A percentile compares a stretch with the other conserved stretches of the same genome.
phyloP scores from a whole-genome alignment of 2,329 filamentous ascomycete species.

The Nigrograna mackinnonii region DNA sequence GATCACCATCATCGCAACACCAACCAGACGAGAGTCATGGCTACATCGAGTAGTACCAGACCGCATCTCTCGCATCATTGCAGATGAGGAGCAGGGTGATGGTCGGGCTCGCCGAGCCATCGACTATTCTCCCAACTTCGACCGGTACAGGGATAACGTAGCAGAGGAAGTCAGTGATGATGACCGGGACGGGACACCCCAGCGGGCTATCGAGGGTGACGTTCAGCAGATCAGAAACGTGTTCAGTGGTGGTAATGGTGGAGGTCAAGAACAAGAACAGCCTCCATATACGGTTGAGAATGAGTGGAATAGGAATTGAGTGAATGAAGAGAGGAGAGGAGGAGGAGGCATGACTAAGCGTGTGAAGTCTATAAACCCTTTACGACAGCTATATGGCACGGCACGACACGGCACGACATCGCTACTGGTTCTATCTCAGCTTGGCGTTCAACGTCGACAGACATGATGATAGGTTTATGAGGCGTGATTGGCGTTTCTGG shows the following conservation, averaged over 20 bases:
- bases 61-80: constrained; percentile 34
- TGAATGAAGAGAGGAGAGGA: no score
- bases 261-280: constrained; percentile 17
- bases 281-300: constrained; percentile 23
- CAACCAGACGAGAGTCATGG: constrained; percentile 34
- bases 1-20: constrained; percentile 33
- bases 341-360: no score
- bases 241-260: constrained; percentile 11
- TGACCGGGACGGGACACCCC: constrained; percentile 13
- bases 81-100: constrained; percentile 29
- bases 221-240: constrained; percentile 18
- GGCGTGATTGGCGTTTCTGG: no score
- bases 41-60: constrained; percentile 33
- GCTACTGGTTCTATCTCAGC: no score
- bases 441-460: no score
- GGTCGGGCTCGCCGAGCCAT: constrained; percentile 24
- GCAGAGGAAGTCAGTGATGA: constrained; percentile 25
- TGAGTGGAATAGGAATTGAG: constrained; percentile 23
- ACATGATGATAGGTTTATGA: no score
- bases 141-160: constrained; percentile 31
- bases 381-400: no score
- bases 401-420: no score
- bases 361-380: no score
- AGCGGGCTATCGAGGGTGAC: constrained; percentile 23
- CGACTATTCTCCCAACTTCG: constrained; percentile 31